A percentile compares a stretch with the other conserved stretches of the same genome.
Conservation (phyloP, 2,329 filamentous ascomycete genomes). For the Seiridium unicorne region DNA sequence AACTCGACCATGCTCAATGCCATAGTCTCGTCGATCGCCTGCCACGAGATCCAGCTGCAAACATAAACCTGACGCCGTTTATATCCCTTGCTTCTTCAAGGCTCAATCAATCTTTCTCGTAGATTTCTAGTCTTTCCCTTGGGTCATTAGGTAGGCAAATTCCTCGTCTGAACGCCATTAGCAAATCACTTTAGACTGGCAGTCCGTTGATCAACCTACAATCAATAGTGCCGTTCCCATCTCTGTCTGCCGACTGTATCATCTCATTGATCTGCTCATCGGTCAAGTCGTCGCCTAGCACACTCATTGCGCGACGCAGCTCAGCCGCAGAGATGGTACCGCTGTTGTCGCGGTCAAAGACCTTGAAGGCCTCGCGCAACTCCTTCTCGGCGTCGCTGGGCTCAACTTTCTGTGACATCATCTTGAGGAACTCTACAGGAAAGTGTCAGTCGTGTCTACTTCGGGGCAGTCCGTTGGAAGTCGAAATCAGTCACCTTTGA, state of each 20-base stretch:
- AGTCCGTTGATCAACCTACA: neutral
- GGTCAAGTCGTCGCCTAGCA: conserved; percentile 1
- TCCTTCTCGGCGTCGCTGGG: neutral
- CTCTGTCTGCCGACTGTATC: neutral
- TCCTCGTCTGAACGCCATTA: neutral
- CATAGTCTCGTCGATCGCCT: too few relatives aligned
- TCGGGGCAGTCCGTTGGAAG: neutral
- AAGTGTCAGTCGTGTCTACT: too few relatives aligned
- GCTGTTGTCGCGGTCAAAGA: conserved; percentile 3
- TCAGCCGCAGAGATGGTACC: neutral
- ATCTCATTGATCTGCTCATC: conserved; percentile 2
- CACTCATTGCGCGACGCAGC: neutral
- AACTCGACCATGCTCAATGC: too few relatives aligned
- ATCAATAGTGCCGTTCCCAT: neutral
- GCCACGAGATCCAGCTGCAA: too few relatives aligned
- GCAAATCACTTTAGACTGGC: neutral
- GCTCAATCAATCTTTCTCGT: neutral
- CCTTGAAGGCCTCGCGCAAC: conserved; percentile 1
- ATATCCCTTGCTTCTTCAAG: neutral
- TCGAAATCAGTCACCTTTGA: neutral
- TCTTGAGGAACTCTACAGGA: neutral
- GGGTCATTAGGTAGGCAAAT: neutral
- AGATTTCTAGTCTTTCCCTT: neutral
- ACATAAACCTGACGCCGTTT: neutral
- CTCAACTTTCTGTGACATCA: conserved; percentile 3